phyloP scores from a whole-genome alignment of 164 flowering plant genomes.

The Vitis rotundifolia region DNA sequence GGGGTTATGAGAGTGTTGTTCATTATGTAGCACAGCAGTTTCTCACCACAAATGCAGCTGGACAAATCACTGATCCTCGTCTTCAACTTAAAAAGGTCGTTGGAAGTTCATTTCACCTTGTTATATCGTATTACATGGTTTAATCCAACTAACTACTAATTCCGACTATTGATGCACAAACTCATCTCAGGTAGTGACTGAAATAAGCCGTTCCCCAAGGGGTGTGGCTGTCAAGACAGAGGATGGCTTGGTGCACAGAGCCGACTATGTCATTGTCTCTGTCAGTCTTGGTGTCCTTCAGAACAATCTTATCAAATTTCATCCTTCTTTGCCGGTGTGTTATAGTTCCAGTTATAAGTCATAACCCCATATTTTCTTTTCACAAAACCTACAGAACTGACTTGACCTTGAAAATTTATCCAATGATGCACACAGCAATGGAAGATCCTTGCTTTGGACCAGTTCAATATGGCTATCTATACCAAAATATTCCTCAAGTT shows the following conservation, averaged over 20 bases:
- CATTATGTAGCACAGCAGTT: conserved; percentile 74
- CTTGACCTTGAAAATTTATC: not conserved
- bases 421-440: conserved; percentile 52
- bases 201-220: conserved; percentile 74
- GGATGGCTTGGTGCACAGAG: conserved; percentile 73
- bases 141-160: not conserved
- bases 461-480: conserved; percentile 81
- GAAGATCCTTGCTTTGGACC: conserved; percentile 76
- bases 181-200: conserved; percentile 62
- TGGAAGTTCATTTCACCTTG: not conserved
- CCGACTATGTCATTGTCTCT: conserved; percentile 74
- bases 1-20: conserved; percentile 78
- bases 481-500: conserved; percentile 95
- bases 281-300: conserved; percentile 93
- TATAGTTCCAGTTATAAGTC: conserved; percentile 9
- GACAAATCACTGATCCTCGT: conserved; percentile 64
- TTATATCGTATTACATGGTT: not conserved
- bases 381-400: too few relatives aligned
- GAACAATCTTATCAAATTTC: conserved; percentile 76
- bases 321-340: conserved; percentile 13
- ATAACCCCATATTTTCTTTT: conserved; percentile 50
- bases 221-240: conserved; percentile 77
- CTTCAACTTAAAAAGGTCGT: conserved; percentile 80
- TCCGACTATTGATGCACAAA: conserved; percentile 16
- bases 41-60: conserved; percentile 51